A percentile compares a stretch with the other conserved stretches of the same genome.
These are phyloP conservation scores for Kitagawia praeruptora DNA, from an alignment of 129 eudicot species.

Conservation along the genomic window DNA sequence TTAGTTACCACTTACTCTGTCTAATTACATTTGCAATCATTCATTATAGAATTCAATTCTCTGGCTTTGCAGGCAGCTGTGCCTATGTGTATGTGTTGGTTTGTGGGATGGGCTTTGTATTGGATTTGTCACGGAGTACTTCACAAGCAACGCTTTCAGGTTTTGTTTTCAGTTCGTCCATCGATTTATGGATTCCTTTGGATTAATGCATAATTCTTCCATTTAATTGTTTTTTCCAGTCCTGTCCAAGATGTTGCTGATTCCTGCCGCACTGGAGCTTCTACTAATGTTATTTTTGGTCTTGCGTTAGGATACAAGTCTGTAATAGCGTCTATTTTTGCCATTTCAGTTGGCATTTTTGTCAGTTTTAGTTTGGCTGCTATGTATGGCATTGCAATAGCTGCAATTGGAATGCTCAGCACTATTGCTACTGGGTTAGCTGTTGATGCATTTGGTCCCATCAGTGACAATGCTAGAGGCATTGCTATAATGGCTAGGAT, in stretches of 20 bases:
- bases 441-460: slow-evolving; percentile 86
- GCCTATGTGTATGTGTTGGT: slow-evolving; percentile 32
- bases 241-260: slow-evolving; percentile 34
- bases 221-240: slow-evolving; percentile 6
- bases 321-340: background rate
- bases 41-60: background rate
- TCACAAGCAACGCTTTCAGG: slow-evolving; percentile 62
- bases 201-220: background rate
- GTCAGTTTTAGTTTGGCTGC: slow-evolving; percentile 69
- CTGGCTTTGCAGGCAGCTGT: slow-evolving; percentile 25
- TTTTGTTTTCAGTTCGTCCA: background rate
- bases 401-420: slow-evolving; percentile 88
- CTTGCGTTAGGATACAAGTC: slow-evolving; percentile 45
- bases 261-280: slow-evolving; percentile 31
- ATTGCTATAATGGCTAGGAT: slow-evolving; percentile 95
- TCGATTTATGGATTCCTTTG: background rate
- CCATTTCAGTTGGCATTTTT: slow-evolving; percentile 35
- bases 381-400: slow-evolving; percentile 84
- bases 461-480: slow-evolving; percentile 90
- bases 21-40: background rate
- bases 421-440: slow-evolving; percentile 92
- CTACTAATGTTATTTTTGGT: too few relatives aligned
- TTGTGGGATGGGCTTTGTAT: slow-evolving; percentile 33
- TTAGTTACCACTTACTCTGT: background rate
- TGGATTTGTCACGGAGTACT: slow-evolving; percentile 68